Evolutionary conservation across 441 rosid species (phyloP), one percentile per base, ranked within the genome.

Genomic region (Cnidoscolus chayamansa): DNA sequence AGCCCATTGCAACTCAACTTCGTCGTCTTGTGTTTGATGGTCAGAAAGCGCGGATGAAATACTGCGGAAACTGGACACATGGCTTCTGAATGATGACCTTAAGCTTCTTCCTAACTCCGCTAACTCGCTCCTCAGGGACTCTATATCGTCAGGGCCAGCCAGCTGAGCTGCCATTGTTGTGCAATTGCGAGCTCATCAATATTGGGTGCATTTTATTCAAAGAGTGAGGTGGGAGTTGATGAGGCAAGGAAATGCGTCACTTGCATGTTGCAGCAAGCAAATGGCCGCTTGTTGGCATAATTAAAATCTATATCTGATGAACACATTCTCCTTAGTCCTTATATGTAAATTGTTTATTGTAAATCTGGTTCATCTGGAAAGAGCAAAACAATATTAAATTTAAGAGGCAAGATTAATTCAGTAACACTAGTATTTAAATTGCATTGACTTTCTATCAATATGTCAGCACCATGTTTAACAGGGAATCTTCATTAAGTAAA

Each of bases 31-130:
- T 40, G 45, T 3, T 40, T 40, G 45, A 48, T 67, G 31, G 4
- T 54, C 75, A 48, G 74, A 71, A 60, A 63, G 40, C 58, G 57
- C 57, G 59, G 70, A 32, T 13, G 73, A 57, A n/a, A 72, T 17
- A 31, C 69, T 63, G 19, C 59, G 78, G 57, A 83, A 81, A 67
- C 86, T 83, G 5, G 86, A 76, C 11, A 5, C 45, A 7, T 40
- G 45, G 6, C 45, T 40, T 40, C 83, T 67, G 59, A 79, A 81
- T 5, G 86, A 83, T 54, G 81, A 79, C 63, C 83, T 73, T 48
- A 78, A 55, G 77, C 83, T 81, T 69, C 78, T 79, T 65, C 80
- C 83, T 12, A 74, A 50, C 71, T 81, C 82, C 7, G 76, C 62
- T 65, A 81, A 71, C 81, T 81, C 83, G 16, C 71, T 76, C 49